Evolutionary conservation across 169 alveolate species (phyloP).

Genomic region (Plasmodium sp.): DNA sequence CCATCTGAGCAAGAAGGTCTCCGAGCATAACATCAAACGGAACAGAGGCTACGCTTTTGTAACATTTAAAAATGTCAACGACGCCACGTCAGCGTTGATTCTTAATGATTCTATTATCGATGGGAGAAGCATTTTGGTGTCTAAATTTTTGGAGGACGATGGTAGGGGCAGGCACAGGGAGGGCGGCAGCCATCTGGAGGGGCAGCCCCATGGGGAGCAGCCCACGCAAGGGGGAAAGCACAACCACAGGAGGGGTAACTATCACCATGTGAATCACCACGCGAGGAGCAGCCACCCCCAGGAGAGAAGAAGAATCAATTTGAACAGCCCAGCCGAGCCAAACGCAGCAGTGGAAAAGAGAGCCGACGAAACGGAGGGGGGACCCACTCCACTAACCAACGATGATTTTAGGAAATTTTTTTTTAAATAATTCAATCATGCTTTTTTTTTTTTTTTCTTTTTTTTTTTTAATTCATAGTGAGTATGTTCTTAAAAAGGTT

Average conservation of each 20-base stretch:
- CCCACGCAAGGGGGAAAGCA: not conserved
- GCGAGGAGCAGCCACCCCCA: not conserved
- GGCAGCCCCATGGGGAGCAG: not conserved
- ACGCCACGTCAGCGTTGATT: slow-evolving; percentile 71
- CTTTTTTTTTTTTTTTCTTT: not conserved
- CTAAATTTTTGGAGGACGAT: slow-evolving; percentile 14
- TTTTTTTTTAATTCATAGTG: not conserved
- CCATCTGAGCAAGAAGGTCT: slow-evolving; percentile 48
- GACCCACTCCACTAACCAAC: slow-evolving; percentile 27
- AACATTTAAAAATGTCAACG: slow-evolving; percentile 59
- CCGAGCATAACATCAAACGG: slow-evolving; percentile 67
- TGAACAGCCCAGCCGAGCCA: not conserved
- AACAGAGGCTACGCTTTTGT: slow-evolving; percentile 78
- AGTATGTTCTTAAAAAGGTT: slow-evolving; percentile 12
- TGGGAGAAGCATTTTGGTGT: slow-evolving; percentile 70
- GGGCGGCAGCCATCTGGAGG: not conserved
- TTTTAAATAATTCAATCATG: slow-evolving; percentile 2
- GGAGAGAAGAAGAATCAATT: slow-evolving; percentile 56
- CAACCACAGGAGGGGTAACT: not conserved
- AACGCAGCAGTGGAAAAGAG: not conserved
- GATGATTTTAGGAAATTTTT: slow-evolving; percentile 60
- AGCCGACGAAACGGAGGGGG: not conserved
- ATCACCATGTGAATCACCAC: not conserved
- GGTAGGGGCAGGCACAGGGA: not conserved
- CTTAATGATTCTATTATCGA: slow-evolving; percentile 58